These are phyloP conservation scores for Penicillium brevicompactum DNA, from an alignment of 2,329 filamentous ascomycete species.

Conservation along the genomic window DNA sequence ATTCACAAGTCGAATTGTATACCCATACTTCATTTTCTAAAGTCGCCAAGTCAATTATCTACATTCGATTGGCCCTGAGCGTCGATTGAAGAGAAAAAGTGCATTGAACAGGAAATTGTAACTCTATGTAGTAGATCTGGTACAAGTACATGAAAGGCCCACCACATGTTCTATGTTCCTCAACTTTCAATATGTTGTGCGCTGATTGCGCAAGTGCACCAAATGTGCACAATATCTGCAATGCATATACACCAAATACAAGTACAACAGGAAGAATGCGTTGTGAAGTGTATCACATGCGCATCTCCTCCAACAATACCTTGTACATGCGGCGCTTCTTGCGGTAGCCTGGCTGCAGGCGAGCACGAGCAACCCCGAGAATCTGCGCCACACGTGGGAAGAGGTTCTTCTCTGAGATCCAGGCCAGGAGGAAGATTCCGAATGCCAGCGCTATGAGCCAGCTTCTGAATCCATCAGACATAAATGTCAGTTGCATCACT, in stretches of 20 bases:
- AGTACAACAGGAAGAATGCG: slow-evolving; percentile 7
- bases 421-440: slow-evolving; percentile 69
- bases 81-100: neutral
- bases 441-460: slow-evolving; percentile 72
- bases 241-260: slow-evolving; percentile 11
- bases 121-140: neutral
- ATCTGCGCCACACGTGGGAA: slow-evolving; percentile 69
- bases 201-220: neutral
- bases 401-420: slow-evolving; percentile 69
- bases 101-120: neutral
- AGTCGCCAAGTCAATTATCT: neutral
- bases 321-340: slow-evolving; percentile 92
- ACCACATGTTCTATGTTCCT: neutral
- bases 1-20: slow-evolving; percentile 24
- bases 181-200: slow-evolving; percentile 1
- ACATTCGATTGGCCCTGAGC: neutral
- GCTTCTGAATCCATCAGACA: slow-evolving; percentile 71
- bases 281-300: slow-evolving; percentile 9
- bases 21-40: slow-evolving; percentile 16
- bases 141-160: neutral
- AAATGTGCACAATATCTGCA: neutral
- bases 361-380: slow-evolving; percentile 64
- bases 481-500: slow-evolving; percentile 82
- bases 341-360: slow-evolving; percentile 56
- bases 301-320: slow-evolving; percentile 70